Conservation (phyloP, 1,139 yeast genomes). For the Suhomyces coccinellae region DNA sequence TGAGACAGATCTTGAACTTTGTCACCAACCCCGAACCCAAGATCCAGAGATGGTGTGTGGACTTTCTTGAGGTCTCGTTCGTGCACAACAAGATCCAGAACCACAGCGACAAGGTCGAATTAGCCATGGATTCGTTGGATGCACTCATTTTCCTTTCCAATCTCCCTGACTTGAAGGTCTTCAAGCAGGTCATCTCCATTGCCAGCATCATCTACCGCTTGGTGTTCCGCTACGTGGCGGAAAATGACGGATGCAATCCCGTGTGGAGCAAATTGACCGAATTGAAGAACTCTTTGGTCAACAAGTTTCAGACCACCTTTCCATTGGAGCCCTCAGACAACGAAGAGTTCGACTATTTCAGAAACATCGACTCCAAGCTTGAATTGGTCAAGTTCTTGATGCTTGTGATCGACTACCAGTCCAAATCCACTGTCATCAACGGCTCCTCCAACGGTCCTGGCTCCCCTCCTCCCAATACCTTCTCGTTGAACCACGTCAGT, state of each 20-base stretch:
- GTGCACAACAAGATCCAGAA: slow-evolving; percentile 20
- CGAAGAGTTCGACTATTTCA: slow-evolving; percentile 48
- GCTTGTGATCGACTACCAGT: slow-evolving; percentile 68
- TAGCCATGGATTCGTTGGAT: slow-evolving; percentile 44
- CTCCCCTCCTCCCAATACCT: slow-evolving; percentile 24
- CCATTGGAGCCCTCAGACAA: slow-evolving; percentile 50
- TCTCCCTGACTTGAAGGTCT: slow-evolving; percentile 30
- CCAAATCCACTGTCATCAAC: slow-evolving; percentile 44
- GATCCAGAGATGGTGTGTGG: slow-evolving; percentile 49
- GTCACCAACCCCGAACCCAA: slow-evolving; percentile 32
- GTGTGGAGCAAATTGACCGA: slow-evolving; percentile 46
- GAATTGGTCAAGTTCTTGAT: slow-evolving; percentile 74
- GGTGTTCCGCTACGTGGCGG: slow-evolving; percentile 45
- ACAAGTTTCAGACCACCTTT: slow-evolving; percentile 28
- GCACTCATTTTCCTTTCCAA: slow-evolving; percentile 31
- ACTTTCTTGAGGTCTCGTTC: slow-evolving; percentile 47
- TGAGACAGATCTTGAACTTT: slow-evolving; percentile 52
- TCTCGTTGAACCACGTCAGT: slow-evolving; percentile 60
- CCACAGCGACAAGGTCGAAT: slow-evolving; percentile 38
- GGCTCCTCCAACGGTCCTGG: slow-evolving; percentile 11
- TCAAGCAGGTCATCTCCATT: slow-evolving; percentile 36
- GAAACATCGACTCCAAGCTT: slow-evolving; percentile 58
- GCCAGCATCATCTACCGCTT: slow-evolving; percentile 38
- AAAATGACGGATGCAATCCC: slow-evolving; percentile 43
- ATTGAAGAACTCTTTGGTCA: slow-evolving; percentile 38